phyloP scores from a whole-genome alignment of 352 stramenopile genomes.

The Phytophthora tubulina region DNA sequence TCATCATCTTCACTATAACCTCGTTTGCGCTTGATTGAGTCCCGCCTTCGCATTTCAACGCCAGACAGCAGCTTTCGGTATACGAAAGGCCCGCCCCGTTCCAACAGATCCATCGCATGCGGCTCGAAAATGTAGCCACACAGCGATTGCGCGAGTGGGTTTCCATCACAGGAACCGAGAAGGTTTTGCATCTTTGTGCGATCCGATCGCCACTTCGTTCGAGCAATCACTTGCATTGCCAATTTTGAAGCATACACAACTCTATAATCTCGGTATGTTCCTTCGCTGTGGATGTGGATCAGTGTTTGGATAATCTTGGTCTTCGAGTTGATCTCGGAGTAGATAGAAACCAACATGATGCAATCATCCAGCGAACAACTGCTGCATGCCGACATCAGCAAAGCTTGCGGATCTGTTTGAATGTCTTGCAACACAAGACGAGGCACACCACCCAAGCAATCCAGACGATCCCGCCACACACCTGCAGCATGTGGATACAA shows the following conservation, averaged over 20 bases:
- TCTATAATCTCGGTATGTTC: constrained; percentile 32
- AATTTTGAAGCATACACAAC: constrained; percentile 17
- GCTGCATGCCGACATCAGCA: constrained; percentile 29
- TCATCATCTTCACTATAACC: too few relatives aligned
- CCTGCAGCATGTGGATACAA: neutral
- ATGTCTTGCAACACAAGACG: constrained; percentile 41
- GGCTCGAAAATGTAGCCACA: too few relatives aligned
- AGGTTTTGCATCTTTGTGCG: too few relatives aligned
- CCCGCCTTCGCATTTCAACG: too few relatives aligned
- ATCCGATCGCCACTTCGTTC: constrained; percentile 3
- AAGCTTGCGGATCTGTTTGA: constrained; percentile 21
- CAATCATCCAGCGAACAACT: constrained; percentile 45
- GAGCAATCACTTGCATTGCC: constrained; percentile 39
- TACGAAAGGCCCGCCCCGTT: too few relatives aligned
- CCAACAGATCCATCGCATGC: too few relatives aligned
- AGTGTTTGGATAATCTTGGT: constrained; percentile 47
- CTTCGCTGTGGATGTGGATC: constrained; percentile 48
- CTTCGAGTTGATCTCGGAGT: constrained; percentile 36
- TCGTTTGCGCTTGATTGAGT: too few relatives aligned
- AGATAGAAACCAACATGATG: constrained; percentile 36
- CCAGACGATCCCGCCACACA: neutral
- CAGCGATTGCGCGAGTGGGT: too few relatives aligned
- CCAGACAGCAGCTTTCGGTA: too few relatives aligned
- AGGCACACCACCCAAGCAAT: constrained; percentile 40
- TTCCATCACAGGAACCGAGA: too few relatives aligned